Evolutionary conservation across 768 basidiomycete genomes (phyloP).

Genomic region (Exidia glandulosa): DNA sequence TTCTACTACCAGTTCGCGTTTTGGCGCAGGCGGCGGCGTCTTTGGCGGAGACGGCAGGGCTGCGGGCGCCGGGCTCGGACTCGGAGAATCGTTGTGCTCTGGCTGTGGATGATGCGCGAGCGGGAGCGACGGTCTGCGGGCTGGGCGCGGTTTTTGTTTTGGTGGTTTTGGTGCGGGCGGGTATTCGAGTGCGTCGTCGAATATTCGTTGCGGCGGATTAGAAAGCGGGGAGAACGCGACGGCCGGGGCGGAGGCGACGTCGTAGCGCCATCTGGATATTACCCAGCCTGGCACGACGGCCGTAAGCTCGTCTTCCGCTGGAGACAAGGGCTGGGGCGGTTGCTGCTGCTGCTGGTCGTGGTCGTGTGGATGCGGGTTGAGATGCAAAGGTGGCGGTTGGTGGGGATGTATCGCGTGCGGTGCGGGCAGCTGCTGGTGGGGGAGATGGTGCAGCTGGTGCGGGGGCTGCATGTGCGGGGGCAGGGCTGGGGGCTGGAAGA

Average conservation of each 20-base stretch:
- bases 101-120: conserved; percentile 1
- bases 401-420: conserved; percentile 29
- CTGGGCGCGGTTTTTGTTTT: conserved; percentile 38
- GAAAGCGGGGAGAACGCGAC: neutral
- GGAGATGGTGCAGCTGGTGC: conserved; percentile 6
- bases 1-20: conserved; percentile 1
- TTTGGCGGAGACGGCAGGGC: conserved; percentile 14
- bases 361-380: conserved; percentile 12
- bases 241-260: neutral
- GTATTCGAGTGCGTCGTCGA: conserved; percentile 18
- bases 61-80: conserved; percentile 5
- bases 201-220: conserved; percentile 1
- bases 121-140: conserved; percentile 2
- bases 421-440: conserved; percentile 17
- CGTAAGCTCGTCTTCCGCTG: neutral
- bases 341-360: conserved; percentile 15
- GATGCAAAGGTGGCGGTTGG: conserved; percentile 11
- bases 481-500: conserved; percentile 19
- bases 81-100: neutral
- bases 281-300: neutral
- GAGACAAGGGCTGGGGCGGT: conserved; percentile 16
- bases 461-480: conserved; percentile 13
- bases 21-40: conserved; percentile 6
- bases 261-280: neutral
- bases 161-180: conserved; percentile 39